Percentiles rank a stretch among this genome's conserved stretches.
Evolutionary conservation across 225 moss, liverwort and hornwort genomes (phyloP).

Genomic region (Thuidium tamariscinum): DNA sequence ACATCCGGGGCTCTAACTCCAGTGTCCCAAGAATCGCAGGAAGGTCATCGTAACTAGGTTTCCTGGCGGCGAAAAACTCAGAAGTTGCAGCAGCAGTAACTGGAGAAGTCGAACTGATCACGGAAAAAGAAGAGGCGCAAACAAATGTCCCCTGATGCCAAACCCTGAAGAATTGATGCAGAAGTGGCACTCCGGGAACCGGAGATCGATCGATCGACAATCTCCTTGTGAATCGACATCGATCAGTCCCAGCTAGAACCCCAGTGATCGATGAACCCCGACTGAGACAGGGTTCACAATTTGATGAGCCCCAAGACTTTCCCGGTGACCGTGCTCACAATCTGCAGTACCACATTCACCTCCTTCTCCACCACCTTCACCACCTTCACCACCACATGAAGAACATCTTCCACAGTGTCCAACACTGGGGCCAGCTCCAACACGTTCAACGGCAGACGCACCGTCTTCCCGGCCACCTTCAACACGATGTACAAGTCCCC

Average conservation of each 20-base stretch:
- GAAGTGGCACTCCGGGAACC: background rate
- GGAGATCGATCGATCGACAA: background rate
- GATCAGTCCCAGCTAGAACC: background rate
- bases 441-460: background rate
- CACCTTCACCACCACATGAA: background rate
- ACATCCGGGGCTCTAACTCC: background rate
- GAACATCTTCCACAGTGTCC: too few species aligned
- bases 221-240: background rate
- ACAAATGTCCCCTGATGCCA: too few species aligned
- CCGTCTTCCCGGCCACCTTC: background rate
- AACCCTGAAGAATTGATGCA: too few species aligned
- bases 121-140: background rate
- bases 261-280: background rate
- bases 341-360: background rate
- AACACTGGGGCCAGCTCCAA: background rate
- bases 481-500: background rate
- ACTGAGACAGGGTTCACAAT: too few species aligned
- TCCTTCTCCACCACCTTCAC: background rate
- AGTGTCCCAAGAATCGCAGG: too few species aligned
- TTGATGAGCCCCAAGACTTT: rapidly evolving
- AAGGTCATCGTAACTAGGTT: background rate
- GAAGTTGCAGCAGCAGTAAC: background rate
- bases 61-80: background rate
- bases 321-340: background rate
- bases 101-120: background rate